Evolutionary conservation across 23 red algal genomes (phyloP), one percentile per base, ranked within the genome.

Genomic region (Gracilariopsis chorda): DNA sequence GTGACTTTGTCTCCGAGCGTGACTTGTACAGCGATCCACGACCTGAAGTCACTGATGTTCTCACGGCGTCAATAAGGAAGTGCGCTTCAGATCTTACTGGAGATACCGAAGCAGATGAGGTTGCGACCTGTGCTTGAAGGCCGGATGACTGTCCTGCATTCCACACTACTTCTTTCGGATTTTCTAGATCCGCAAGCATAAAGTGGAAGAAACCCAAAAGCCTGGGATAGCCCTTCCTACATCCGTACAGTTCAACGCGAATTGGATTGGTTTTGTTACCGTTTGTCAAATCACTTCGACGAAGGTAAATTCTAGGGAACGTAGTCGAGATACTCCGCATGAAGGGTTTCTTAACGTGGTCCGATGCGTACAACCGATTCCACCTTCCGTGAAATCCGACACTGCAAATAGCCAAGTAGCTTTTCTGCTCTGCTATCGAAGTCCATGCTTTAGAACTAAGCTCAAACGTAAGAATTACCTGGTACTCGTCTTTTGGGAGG

Each of bases 181-280:
- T 51, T 40, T 53, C 19, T 19, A 86, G 28, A 14, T 86, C 82
- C 40, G 12, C 42, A 0, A 86, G 42, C 29, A 33, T 71, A 4
- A 49, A 39, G 33, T 71, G 82, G 25, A 40, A 64, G 36, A 67
- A 86, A 17, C 82, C 82, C 41, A 86, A 48, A 3, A 86, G 59
- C 46, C 51, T 51, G 0, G 39, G 58, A 72, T 69, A 51, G 30
- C 62, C 62, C 45, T 39, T 56, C 32, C 82, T 58, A 39, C n/a
- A 43, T 40, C 82, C 82, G 23, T 86, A 86, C 2, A 86, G 58
- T 47, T 86, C 82, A 44, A 86, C 53, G 20, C 82, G 82, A 56
- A 86, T 72, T 28, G 82, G 82, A 71, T 86, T 86, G 8, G 20
- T 86, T 1, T 12, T 23, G 52, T 86, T 86, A 21, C 37, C 30